Conservation (phyloP, 345 rosid genomes). For the Carallia pectinifolia region DNA sequence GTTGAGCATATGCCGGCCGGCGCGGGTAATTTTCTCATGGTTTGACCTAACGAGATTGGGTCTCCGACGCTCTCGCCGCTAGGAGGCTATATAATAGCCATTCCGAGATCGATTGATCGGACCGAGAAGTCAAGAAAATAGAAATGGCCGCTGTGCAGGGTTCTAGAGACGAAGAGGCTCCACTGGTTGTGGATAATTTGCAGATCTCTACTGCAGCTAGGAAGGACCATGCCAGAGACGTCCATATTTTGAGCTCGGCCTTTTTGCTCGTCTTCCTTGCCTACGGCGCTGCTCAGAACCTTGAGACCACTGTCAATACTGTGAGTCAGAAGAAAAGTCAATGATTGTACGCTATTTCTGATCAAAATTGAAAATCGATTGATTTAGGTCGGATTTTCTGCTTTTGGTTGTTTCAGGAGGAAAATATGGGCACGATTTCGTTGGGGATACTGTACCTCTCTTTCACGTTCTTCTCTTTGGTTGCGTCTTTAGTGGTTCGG, state of each 20-base stretch:
- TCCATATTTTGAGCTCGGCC: constrained; percentile 75
- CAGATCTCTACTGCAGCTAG: constrained; percentile 6
- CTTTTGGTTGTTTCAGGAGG: constrained; percentile 44
- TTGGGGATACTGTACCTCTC: constrained; percentile 84
- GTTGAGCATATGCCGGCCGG: constrained; percentile 35
- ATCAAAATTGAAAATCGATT: constrained; percentile 1
- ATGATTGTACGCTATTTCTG: no score
- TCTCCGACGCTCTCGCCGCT: constrained; percentile 7
- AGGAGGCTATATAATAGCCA: constrained; percentile 21
- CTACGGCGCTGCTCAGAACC: constrained; percentile 95
- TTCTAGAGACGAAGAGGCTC: constrained; percentile 54
- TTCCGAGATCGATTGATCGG: not conserved
- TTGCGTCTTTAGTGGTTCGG: constrained; percentile 82
- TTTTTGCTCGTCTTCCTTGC: constrained; percentile 78
- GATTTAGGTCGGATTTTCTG: not conserved
- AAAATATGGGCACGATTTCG: constrained; percentile 73
- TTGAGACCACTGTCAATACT: constrained; percentile 74
- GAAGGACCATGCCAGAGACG: constrained; percentile 56
- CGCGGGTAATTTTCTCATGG: not conserved
- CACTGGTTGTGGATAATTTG: constrained; percentile 46
- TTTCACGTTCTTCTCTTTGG: constrained; percentile 76
- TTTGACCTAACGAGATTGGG: constrained; percentile 41
- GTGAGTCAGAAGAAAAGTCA: constrained; percentile 35
- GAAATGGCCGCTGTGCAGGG: constrained; percentile 39
- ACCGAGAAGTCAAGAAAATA: constrained; percentile 2